phyloP scores from a whole-genome alignment of 352 stramenopile species.

The Paralagenidium karlingii region DNA sequence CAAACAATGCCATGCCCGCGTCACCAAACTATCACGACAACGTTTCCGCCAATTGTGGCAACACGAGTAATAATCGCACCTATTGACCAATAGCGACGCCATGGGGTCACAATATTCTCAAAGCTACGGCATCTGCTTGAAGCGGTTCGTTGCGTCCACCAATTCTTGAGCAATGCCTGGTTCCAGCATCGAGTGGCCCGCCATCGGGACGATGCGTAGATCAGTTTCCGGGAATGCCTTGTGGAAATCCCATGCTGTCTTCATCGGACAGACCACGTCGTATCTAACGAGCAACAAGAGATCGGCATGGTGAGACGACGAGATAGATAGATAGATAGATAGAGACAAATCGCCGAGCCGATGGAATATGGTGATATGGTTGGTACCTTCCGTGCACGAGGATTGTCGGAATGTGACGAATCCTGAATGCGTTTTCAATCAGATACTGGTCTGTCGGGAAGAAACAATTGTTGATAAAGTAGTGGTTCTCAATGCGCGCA shows the following conservation, averaged over 20 bases:
- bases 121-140: too few relatives aligned
- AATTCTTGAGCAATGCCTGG: slow-evolving; percentile 61
- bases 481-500: slow-evolving; percentile 90
- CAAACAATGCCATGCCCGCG: too few relatives aligned
- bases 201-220: slow-evolving; percentile 59
- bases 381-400: slow-evolving; percentile 82
- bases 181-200: slow-evolving; percentile 60
- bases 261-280: slow-evolving; percentile 82
- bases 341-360: neutral
- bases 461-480: slow-evolving; percentile 86
- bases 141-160: slow-evolving; percentile 58
- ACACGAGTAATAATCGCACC: too few relatives aligned
- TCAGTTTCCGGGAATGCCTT: slow-evolving; percentile 57
- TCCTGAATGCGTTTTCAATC: slow-evolving; percentile 83
- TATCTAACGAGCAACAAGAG: slow-evolving; percentile 56
- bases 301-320: too few relatives aligned
- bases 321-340: too few relatives aligned
- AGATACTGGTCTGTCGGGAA: slow-evolving; percentile 81
- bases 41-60: too few relatives aligned
- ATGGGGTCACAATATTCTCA: too few relatives aligned
- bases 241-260: slow-evolving; percentile 82
- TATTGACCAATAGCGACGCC: too few relatives aligned
- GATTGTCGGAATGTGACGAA: slow-evolving; percentile 85
- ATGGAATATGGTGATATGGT: neutral
- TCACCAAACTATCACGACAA: too few relatives aligned